Evolutionary conservation across 1,284 basidiomycete species (phyloP), one percentile per base, ranked within the genome.

Genomic region (Pulveroboletus sp.): DNA sequence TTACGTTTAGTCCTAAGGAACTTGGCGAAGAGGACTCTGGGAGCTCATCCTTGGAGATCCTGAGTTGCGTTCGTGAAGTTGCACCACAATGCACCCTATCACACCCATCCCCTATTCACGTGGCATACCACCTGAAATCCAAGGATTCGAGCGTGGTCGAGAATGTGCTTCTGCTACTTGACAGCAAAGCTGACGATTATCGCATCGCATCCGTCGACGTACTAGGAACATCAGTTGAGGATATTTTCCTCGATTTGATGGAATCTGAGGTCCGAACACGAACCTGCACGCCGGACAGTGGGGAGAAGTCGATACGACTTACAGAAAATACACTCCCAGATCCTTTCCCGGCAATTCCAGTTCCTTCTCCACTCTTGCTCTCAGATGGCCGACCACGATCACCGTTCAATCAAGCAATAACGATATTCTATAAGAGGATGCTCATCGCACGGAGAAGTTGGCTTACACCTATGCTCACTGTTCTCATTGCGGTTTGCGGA

Each of bases 161-260:
- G 40, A 69, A 74, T 31, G 81, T 89, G 7, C 77, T 92, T 18
- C 74, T 78, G 33, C 56, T 82, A 0, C 70, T 92, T 1, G 83
- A 88, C 35, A 59, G 70, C 2, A 74, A 81, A 22, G 76, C 74
- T 55, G 62, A 47, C 3, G 52, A 63, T 2, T 74, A 78, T 28
- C 61, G 67, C 7, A 74, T 90, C 22, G 61, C 65, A 0, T 80
- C 79, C 1, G 91, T 89, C 65, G 86, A 91, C 49, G 77, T 92
- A 11, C 74, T 86, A 20, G 85, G 86, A 4, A 86, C 89, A 2
- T 85, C 88, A 7, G 87, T 93, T 48, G 91, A 92, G 65, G 87
- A 91, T 54, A 87, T 93, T 40, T 93, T 93, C 74, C 76, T 93
- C 10, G 78, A 81, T 44, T 73, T 93, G 29, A 91, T 90, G 85